These are phyloP conservation scores for Sphagnum fallax DNA, from an alignment of 228 moss, liverwort and hornwort species.

Conservation along the genomic window DNA sequence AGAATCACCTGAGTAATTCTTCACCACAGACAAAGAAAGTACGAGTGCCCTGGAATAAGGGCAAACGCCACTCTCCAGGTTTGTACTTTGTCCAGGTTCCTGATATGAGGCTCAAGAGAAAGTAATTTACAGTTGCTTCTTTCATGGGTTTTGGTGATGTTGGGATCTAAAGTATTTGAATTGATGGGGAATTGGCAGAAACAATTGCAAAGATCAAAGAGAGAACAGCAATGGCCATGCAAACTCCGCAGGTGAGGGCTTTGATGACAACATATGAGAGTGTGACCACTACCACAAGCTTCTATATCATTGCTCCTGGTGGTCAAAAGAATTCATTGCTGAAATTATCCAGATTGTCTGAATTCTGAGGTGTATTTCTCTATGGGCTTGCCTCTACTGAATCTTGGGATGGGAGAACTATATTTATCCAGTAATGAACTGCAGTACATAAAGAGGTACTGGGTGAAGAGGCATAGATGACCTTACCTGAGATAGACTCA, in stretches of 20 bases:
- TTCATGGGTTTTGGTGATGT: not conserved
- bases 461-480: not conserved
- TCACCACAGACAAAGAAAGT: constrained; percentile 80
- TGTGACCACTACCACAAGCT: not conserved
- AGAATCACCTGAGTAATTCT: constrained; percentile 53
- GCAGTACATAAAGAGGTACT: not conserved
- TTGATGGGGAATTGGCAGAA: constrained; percentile 35
- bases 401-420: too few species aligned
- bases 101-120: too few species aligned
- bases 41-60: constrained; percentile 93
- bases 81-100: not conserved
- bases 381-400: not conserved
- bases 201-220: constrained; percentile 79
- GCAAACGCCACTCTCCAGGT: constrained; percentile 74
- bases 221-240: constrained; percentile 74
- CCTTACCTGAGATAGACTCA: too few species aligned
- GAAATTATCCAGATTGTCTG: too few species aligned
- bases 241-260: constrained; percentile 52
- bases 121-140: too few species aligned
- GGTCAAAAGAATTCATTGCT: not conserved
- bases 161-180: not conserved
- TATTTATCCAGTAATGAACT: too few species aligned
- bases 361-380: not conserved
- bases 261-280: not conserved
- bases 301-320: not conserved